A percentile compares a stretch with the other conserved stretches of the same genome.
Conservation (phyloP, 2,329 filamentous ascomycete genomes). For the Coniochaeta prunicola region DNA sequence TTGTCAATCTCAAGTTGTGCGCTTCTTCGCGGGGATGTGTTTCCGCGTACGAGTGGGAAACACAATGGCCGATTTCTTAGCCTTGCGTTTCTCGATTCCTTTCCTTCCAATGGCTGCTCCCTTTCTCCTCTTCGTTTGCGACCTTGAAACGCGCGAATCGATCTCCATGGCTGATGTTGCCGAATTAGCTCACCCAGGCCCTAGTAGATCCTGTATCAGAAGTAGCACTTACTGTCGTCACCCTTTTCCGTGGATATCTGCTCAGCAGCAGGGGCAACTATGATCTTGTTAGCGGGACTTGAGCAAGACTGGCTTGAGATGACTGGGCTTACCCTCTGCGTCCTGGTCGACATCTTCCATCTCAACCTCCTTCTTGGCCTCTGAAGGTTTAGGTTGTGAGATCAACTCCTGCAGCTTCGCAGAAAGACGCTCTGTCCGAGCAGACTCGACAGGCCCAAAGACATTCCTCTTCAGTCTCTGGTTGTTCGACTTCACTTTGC, state of each 20-base stretch:
- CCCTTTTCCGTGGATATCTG: slow-evolving; percentile 14
- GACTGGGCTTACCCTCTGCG: slow-evolving; percentile 18
- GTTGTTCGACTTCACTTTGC: slow-evolving; percentile 76
- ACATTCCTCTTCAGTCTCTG: slow-evolving; percentile 70
- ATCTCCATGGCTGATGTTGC: slow-evolving; percentile 46
- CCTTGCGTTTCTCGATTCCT: slow-evolving; percentile 49
- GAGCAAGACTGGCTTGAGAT: not conserved
- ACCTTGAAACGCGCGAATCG: slow-evolving; percentile 28
- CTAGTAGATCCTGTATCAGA: not conserved
- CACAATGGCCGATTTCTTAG: slow-evolving; percentile 49
- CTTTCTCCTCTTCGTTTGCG: slow-evolving; percentile 22
- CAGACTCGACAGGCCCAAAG: slow-evolving; percentile 75
- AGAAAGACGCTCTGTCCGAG: slow-evolving; percentile 74
- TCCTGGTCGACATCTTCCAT: slow-evolving; percentile 41
- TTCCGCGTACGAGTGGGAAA: slow-evolving; percentile 52
- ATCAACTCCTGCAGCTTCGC: slow-evolving; percentile 79
- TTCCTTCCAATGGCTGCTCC: slow-evolving; percentile 36
- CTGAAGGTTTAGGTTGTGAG: slow-evolving; percentile 67
- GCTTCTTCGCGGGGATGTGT: slow-evolving; percentile 34
- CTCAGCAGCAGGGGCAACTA: slow-evolving; percentile 6
- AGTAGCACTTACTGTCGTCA: slow-evolving; percentile 13
- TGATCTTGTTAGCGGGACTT: slow-evolving; percentile 15
- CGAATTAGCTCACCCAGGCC: not conserved
- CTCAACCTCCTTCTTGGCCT: slow-evolving; percentile 29
- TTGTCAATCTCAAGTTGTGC: not conserved